Evolutionary conservation across 2,329 filamentous ascomycete genomes (phyloP), one percentile per base, ranked within the genome.

Genomic region (Fusarium foetens): DNA sequence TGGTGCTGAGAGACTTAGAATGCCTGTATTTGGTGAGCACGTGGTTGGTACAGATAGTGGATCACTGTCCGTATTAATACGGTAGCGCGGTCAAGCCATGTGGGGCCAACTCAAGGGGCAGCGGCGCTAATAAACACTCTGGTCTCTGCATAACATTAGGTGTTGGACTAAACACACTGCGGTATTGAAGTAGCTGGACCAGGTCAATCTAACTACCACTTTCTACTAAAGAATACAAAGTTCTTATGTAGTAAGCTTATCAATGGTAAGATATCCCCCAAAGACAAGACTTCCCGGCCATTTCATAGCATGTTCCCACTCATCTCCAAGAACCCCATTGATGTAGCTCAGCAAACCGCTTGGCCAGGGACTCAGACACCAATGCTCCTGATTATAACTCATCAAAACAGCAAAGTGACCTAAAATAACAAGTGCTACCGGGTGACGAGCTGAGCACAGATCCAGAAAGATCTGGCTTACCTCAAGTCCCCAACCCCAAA

Each of bases 181-280:
- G 7, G 42, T 35, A 35, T 19, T 27, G 11, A 27, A 19, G 23
- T 4, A 13, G 11, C 7, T 13, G 23, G 42, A 13, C 13, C 0
- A 27, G 11, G 4, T 12, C 9, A 48, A 6, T 8, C 19, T 8
- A 11, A 8, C 45, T 4, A 8, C 19, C 3, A 5, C 0, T 16
- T 8, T 29, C 6, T 21, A 46, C 11, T 10, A 5, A 3, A 46
- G 17, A 27, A 27, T 4, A 8, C 0, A 19, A 19, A 10, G 9
- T 6, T 21, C 3, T 8, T 27, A 5, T 19, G 9, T 21, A 16
- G 0, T 2, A 16, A 16, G 27, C 1, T 0, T 11, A n/a, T 29
- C 8, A n/a, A n/a, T 17, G 1, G 3, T 4, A n/a, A 48, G 9
- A 8, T 12, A 11, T 3, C 19, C 19, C 9, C 27, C 9, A 8